phyloP scores from a whole-genome alignment of 139 green algal species.

The Raphidocelis subcapitata region DNA sequence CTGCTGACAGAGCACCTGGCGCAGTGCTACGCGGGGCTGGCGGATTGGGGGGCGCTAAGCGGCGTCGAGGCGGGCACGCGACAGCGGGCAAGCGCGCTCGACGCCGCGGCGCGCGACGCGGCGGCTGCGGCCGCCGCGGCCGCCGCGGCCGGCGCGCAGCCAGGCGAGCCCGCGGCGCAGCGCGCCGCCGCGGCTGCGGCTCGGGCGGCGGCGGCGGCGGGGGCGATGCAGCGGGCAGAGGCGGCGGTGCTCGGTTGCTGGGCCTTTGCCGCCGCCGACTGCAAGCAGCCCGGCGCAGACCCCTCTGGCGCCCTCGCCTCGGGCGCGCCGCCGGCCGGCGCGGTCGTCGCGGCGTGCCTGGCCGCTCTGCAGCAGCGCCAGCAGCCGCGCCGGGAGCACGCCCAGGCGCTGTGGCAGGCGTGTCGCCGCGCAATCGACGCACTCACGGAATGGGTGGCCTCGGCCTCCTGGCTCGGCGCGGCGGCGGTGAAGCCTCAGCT shows the following conservation, averaged over 20 bases:
- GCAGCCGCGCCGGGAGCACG: too few species aligned
- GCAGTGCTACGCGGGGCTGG: conserved; percentile 55
- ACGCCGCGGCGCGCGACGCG: neutral
- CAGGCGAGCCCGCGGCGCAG: neutral
- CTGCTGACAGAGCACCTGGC: conserved; percentile 47
- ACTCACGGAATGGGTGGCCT: too few species aligned
- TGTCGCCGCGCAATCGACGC: too few species aligned
- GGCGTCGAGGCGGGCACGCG: neutral
- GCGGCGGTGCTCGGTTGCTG: conserved; percentile 12
- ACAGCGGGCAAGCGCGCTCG: neutral
- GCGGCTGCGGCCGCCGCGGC: neutral
- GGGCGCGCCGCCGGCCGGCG: too few species aligned
- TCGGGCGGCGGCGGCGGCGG: neutral
- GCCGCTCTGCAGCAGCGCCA: conserved; percentile 16
- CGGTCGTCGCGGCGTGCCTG: neutral
- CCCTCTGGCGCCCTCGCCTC: too few species aligned
- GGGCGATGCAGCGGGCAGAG: neutral
- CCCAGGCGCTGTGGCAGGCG: too few species aligned
- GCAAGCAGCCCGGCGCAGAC: neutral
- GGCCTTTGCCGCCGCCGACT: conserved; percentile 1
- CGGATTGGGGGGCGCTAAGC: conserved; percentile 44
- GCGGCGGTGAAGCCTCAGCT: too few species aligned
- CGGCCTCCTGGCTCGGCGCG: too few species aligned
- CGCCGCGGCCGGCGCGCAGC: conserved; percentile 21
- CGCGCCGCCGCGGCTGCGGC: neutral